phyloP scores from a whole-genome alignment of 1,284 basidiomycete species.

The Apiotrichum sp. region DNA sequence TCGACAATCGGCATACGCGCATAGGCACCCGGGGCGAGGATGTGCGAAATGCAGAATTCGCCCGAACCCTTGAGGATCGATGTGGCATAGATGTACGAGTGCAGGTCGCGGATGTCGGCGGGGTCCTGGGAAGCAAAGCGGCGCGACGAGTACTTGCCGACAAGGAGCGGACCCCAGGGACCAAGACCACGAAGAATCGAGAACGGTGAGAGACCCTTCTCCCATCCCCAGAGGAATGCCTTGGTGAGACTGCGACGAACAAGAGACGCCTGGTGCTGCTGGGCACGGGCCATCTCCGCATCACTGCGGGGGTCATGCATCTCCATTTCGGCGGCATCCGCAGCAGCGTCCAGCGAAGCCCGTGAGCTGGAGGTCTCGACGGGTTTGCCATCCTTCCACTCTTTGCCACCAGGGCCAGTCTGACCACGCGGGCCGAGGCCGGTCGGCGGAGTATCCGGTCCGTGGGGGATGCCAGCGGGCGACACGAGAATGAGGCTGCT shows the following conservation, averaged over 20 bases:
- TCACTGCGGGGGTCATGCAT: slow-evolving; percentile 13
- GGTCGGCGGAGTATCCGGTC: slow-evolving; percentile 53
- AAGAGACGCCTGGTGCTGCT: slow-evolving; percentile 28
- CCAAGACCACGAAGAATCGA: slow-evolving; percentile 59
- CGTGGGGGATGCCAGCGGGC: slow-evolving; percentile 82
- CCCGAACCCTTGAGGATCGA: slow-evolving; percentile 82
- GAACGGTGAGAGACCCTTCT: slow-evolving; percentile 60
- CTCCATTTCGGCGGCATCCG: slow-evolving; percentile 33
- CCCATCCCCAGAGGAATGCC: slow-evolving; percentile 50
- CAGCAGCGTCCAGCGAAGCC: slow-evolving; percentile 22
- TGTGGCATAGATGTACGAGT: slow-evolving; percentile 84
- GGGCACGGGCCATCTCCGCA: not conserved
- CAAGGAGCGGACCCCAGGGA: slow-evolving; percentile 74
- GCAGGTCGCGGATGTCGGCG: slow-evolving; percentile 79
- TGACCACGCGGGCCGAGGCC: slow-evolving; percentile 25
- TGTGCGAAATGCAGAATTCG: slow-evolving; percentile 87
- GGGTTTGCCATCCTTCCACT: slow-evolving; percentile 15
- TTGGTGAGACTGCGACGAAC: slow-evolving; percentile 31
- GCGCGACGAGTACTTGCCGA: slow-evolving; percentile 81
- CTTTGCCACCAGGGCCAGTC: not conserved
- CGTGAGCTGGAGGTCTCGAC: slow-evolving; percentile 10
- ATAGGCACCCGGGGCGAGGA: slow-evolving; percentile 79
- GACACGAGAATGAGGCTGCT: slow-evolving; percentile 59
- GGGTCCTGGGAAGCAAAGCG: slow-evolving; percentile 73
- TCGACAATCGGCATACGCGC: slow-evolving; percentile 79